These are phyloP conservation scores for Cornus kousa DNA, from an alignment of 148 eudicot genomes.

Conservation along the genomic window DNA sequence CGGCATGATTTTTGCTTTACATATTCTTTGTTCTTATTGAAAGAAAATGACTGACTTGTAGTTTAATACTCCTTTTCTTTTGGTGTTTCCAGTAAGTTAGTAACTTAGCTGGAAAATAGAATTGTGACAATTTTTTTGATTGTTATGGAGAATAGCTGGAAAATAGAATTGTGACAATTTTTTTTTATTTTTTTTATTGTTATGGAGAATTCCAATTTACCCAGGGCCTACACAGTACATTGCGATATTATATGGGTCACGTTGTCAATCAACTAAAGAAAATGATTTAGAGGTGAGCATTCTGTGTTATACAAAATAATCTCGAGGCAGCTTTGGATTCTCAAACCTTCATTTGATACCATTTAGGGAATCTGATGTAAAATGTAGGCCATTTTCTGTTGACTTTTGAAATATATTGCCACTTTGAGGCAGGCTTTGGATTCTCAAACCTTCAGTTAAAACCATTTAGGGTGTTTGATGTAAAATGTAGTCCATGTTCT, in stretches of 20 bases:
- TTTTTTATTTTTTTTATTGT: not conserved
- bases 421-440: no score
- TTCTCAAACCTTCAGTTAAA: no score
- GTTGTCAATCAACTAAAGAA: no score
- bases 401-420: not conserved
- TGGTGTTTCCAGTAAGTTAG: not conserved
- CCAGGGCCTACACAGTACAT: not conserved
- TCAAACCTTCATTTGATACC: not conserved
- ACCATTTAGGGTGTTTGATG: no score
- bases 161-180: not conserved
- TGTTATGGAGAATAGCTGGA: not conserved
- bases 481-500: no score
- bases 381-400: constrained; percentile 15
- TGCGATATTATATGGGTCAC: not conserved
- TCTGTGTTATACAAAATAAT: no score
- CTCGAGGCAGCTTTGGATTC: no score
- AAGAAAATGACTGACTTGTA: not conserved
- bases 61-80: not conserved
- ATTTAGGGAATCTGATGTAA: constrained; percentile 7
- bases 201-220: not conserved
- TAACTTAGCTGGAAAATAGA: not conserved
- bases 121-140: not conserved
- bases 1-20: not conserved
- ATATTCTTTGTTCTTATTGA: not conserved
- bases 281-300: no score